These are phyloP conservation scores for Dipodascus albidus DNA, from an alignment of 805 yeast species.

Conservation along the genomic window DNA sequence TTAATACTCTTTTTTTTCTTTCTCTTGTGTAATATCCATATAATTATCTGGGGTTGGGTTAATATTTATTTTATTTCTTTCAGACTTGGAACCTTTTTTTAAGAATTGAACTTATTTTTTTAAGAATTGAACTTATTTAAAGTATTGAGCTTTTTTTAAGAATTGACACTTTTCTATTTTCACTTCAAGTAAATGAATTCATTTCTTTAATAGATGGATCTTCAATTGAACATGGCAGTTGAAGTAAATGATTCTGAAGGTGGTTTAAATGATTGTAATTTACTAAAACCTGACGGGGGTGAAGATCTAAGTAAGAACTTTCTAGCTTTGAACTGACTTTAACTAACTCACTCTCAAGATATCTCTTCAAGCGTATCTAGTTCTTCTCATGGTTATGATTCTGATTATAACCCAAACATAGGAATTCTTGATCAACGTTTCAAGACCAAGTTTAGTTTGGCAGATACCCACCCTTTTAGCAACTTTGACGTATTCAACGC, in stretches of 20 bases:
- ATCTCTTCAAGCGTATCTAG: neutral
- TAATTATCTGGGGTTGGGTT: slow-evolving; percentile 1
- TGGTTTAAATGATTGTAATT: no score
- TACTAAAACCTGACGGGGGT: no score
- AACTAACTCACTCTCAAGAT: neutral
- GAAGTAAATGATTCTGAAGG: no score
- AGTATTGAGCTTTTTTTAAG: no score
- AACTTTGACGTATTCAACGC: slow-evolving; percentile 3
- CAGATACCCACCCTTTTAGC: neutral
- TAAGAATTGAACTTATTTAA: no score
- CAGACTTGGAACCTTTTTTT: neutral
- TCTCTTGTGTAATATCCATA: neutral
- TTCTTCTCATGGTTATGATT: neutral
- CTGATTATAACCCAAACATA: neutral
- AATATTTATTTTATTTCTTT: neutral
- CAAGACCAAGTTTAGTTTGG: neutral
- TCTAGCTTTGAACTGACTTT: no score
- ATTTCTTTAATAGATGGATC: no score
- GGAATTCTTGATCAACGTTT: neutral
- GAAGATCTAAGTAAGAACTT: no score
- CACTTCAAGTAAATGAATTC: no score
- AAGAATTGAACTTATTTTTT: no score
- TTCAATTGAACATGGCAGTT: no score
- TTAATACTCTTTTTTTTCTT: neutral
- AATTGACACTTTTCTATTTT: no score